Conservation (phyloP, 495 filamentous ascomycete species). For the Penicillium argentinense region DNA sequence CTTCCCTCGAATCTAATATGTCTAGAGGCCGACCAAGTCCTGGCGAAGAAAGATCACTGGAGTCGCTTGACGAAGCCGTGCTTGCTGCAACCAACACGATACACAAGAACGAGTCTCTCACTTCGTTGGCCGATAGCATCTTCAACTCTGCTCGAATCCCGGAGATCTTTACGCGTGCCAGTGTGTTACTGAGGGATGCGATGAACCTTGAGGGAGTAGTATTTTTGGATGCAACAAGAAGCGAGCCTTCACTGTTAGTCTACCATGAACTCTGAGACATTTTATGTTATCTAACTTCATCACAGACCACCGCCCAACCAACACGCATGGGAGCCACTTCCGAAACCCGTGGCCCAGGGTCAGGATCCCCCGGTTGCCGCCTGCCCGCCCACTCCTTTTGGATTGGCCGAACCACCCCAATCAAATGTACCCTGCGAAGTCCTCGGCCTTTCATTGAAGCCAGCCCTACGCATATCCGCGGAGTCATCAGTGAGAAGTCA, state of each 20-base stretch:
- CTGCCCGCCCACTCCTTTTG: constrained; percentile 16
- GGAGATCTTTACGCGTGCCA: constrained; percentile 38
- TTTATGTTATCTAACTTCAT: background rate
- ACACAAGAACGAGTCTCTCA: constrained; percentile 1
- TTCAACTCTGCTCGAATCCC: constrained; percentile 14
- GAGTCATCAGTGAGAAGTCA: background rate
- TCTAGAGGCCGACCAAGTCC: constrained; percentile 13
- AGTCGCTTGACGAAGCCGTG: constrained; percentile 7
- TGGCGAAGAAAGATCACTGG: constrained; percentile 10
- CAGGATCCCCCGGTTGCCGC: constrained; percentile 19
- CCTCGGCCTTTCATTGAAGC: constrained; percentile 15
- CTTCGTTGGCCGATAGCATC: constrained; percentile 7
- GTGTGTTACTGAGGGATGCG: constrained; percentile 35
- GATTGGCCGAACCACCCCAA: background rate
- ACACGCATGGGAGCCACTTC: constrained; percentile 26
- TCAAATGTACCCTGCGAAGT: constrained; percentile 8
- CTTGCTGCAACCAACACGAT: background rate
- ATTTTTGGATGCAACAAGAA: constrained; percentile 37
- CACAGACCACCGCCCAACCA: constrained; percentile 11
- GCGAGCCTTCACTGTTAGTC: constrained; percentile 27
- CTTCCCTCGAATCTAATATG: constrained; percentile 12
- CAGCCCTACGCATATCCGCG: background rate
- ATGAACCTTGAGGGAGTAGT: constrained; percentile 45
- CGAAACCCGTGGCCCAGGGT: constrained; percentile 14
- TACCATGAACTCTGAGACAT: background rate